Evolutionary conservation across 805 yeast species (phyloP).

Genomic region (Lipomyces orientalis): DNA sequence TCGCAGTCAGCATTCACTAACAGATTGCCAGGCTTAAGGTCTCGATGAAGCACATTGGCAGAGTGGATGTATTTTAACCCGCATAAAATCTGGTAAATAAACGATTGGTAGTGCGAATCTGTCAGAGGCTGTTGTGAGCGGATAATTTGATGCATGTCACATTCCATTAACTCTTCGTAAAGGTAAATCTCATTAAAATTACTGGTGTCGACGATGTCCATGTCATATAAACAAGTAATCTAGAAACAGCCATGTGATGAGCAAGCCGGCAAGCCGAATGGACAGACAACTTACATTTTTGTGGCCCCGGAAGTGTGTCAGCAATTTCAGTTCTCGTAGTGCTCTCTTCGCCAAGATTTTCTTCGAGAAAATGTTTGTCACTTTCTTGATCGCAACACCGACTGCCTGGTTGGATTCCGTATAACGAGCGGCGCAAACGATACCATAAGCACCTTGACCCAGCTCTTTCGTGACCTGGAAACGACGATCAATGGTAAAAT

Average conservation of each 20-base stretch:
- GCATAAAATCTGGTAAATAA: conserved; percentile 87
- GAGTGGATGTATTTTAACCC: conserved; percentile 89
- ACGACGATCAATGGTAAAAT: conserved; percentile 86
- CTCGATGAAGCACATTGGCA: conserved; percentile 92
- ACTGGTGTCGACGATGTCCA: conserved; percentile 82
- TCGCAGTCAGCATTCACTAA: conserved; percentile 96
- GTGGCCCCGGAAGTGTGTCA: conserved; percentile 91
- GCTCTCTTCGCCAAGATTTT: conserved; percentile 92
- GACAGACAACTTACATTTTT: conserved; percentile 56
- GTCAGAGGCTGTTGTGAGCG: conserved; percentile 91
- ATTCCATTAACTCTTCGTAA: conserved; percentile 97
- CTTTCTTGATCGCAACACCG: conserved; percentile 92
- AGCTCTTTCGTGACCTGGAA: conserved; percentile 89
- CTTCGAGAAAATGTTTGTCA: conserved; percentile 90
- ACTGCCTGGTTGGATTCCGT: conserved; percentile 38
- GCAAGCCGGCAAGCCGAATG: neutral
- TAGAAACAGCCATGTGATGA: conserved; percentile 4
- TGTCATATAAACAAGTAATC: conserved; percentile 91
- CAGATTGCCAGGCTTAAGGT: conserved; percentile 90
- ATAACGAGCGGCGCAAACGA: conserved; percentile 92
- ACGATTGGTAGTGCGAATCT: conserved; percentile 90
- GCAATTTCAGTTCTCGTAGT: conserved; percentile 82
- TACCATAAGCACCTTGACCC: conserved; percentile 98
- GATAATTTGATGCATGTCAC: conserved; percentile 97
- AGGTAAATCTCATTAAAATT: conserved; percentile 89